Evolutionary conservation across 352 stramenopile species (phyloP).

Genomic region (Nothophytophthora sp.): DNA sequence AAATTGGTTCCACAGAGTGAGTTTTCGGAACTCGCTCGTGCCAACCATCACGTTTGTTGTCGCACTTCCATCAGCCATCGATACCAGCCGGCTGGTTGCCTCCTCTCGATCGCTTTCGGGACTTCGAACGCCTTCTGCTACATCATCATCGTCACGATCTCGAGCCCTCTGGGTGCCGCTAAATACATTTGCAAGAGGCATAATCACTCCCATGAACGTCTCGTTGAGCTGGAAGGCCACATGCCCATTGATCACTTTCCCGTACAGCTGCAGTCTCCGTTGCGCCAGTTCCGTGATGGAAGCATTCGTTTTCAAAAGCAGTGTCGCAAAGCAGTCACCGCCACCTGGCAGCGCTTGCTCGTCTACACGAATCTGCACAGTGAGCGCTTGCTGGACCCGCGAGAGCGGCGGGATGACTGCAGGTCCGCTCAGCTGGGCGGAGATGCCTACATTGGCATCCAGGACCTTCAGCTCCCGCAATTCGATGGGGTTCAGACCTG

Average conservation of each 20-base stretch:
- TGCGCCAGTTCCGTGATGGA: slow-evolving; percentile 19
- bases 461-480: slow-evolving; percentile 37
- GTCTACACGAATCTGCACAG: slow-evolving; percentile 28
- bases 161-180: slow-evolving; percentile 1
- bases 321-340: slow-evolving; percentile 20
- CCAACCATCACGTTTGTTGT: slow-evolving; percentile 19
- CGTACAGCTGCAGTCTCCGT: slow-evolving; percentile 28
- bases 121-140: neutral
- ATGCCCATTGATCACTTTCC: slow-evolving; percentile 21
- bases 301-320: slow-evolving; percentile 45
- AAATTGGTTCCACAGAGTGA: slow-evolving; percentile 43
- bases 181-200: slow-evolving; percentile 26
- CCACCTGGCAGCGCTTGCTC: slow-evolving; percentile 1
- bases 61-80: slow-evolving; percentile 7
- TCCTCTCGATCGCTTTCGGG: neutral
- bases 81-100: slow-evolving; percentile 13
- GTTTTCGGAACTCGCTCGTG: slow-evolving; percentile 14
- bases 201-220: slow-evolving; percentile 29
- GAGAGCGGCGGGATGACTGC: slow-evolving; percentile 37
- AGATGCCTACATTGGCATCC: slow-evolving; percentile 30
- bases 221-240: slow-evolving; percentile 34
- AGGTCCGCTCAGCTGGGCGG: slow-evolving; percentile 27
- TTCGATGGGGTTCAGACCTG: slow-evolving; percentile 31
- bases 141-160: slow-evolving; percentile 3
- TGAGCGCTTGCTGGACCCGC: slow-evolving; percentile 31